These are phyloP conservation scores for Zygosaccharomyces bailii DNA, from an alignment of 805 yeast species.

Conservation along the genomic window DNA sequence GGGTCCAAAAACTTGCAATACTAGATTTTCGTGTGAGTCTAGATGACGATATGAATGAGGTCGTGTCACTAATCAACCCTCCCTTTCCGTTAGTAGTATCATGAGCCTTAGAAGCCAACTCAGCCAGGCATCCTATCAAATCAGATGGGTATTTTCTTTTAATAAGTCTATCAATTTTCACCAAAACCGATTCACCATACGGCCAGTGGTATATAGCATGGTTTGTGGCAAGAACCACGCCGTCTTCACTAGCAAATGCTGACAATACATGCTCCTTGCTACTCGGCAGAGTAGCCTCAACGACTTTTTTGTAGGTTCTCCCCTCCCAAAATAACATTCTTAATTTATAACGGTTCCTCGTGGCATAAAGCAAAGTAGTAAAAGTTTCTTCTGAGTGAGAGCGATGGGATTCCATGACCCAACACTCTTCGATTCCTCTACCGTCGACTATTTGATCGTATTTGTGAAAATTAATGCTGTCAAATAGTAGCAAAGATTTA, in stretches of 20 bases:
- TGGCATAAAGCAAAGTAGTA: constrained; percentile 24
- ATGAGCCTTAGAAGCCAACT: constrained; percentile 12
- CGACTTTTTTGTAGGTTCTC: constrained; percentile 25
- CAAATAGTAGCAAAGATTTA: constrained; percentile 25
- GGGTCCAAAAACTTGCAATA: constrained; percentile 22
- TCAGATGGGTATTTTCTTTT: constrained; percentile 25
- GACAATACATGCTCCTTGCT: constrained; percentile 24
- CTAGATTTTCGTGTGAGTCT: constrained; percentile 21
- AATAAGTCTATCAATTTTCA: constrained; percentile 23
- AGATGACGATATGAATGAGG: constrained; percentile 13
- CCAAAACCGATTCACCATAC: constrained; percentile 14
- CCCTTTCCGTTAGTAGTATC: not conserved
- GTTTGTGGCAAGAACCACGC: constrained; percentile 25
- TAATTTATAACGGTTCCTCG: constrained; percentile 19
- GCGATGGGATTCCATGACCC: constrained; percentile 22
- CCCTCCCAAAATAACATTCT: constrained; percentile 33
- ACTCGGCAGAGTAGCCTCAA: constrained; percentile 23
- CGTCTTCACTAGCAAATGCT: constrained; percentile 15
- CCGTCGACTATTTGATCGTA: constrained; percentile 34
- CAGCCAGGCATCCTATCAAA: constrained; percentile 19
- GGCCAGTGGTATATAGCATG: constrained; percentile 28
- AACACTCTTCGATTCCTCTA: constrained; percentile 29
- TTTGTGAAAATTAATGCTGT: constrained; percentile 31
- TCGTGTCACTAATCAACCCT: constrained; percentile 8
- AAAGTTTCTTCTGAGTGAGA: constrained; percentile 10